Evolutionary conservation across 164 flowering plant genomes (phyloP), one percentile per base, ranked within the genome.

Genomic region (Stephania japonica): DNA sequence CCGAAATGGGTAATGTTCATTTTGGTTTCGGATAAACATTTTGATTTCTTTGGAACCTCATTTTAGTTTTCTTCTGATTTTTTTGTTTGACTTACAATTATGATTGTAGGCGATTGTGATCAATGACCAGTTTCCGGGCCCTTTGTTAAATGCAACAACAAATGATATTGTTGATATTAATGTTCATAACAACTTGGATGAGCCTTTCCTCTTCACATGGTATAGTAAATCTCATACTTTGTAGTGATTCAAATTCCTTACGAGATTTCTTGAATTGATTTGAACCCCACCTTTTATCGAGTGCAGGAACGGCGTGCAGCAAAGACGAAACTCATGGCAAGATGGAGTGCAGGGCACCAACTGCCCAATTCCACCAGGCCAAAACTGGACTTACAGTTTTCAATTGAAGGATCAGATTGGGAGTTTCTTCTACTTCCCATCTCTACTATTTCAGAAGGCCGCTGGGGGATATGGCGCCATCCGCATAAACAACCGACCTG

Each of bases 391-490:
- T 11, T 88, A 86, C 75, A 76, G 65, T 8, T 84, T 86, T 78
- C 91, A 89, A 72, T 83, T 84, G 24, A 89, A 89, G 81, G 93
- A 89, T 65, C 93, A 88, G 72, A 86, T 88, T 1, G 94, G 94
- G 0, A 85, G 81, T 77, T 90, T 82, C 77, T 75, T 80, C 65
- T 90, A 90, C 76, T 87, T 78, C 81, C 94, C 94, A 23, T 72
- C 83, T 59, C 78, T 83, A 3, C 80, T 73, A 21, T 44, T 86
- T 63, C 94, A 86, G 41, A 74, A 80, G 74, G 88, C 88, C 0
- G 78, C 88, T 0, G 94, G 94, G 26, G 94, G 84, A 9, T 81
- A 83, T 19, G 94, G 94, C n/a, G 82, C 83, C 23, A 78, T 90
- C 26, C 80, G 84, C 9, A 69, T 88, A 73, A 47, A 75, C 53